phyloP scores from a whole-genome alignment of 768 basidiomycete species.

The Termitomyces eurrhizus region DNA sequence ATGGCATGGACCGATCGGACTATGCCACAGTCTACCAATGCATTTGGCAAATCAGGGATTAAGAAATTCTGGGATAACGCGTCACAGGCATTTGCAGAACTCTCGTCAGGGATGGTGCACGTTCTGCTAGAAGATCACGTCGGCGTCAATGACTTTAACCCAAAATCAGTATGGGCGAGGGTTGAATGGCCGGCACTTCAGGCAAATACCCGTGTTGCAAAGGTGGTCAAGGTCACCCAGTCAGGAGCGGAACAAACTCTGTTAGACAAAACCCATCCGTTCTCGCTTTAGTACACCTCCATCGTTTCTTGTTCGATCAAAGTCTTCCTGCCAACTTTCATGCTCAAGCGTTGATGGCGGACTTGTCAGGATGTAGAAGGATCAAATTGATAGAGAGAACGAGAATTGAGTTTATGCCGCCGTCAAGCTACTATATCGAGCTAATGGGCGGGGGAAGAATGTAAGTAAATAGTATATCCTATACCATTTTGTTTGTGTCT shows the following conservation, averaged over 20 bases:
- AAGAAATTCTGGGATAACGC: neutral
- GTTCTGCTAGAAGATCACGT: neutral
- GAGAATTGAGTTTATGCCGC: too few species aligned
- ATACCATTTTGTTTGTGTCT: too few species aligned
- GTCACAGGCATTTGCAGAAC: neutral
- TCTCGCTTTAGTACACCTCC: neutral
- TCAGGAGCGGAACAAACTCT: neutral
- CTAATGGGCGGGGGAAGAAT: too few species aligned
- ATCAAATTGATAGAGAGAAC: too few species aligned
- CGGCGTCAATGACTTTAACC: neutral
- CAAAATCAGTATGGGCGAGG: neutral
- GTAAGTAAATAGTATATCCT: too few species aligned
- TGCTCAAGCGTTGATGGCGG: too few species aligned
- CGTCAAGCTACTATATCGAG: too few species aligned
- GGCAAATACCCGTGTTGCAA: neutral
- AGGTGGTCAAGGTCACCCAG: neutral
- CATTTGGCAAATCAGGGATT: too few species aligned
- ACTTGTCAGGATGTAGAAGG: too few species aligned
- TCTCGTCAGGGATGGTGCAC: neutral
- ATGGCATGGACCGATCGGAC: neutral
- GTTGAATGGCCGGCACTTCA: neutral
- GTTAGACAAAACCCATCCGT: neutral
- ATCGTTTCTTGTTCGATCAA: too few species aligned
- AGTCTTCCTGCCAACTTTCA: too few species aligned
- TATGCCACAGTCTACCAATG: neutral